Evolutionary conservation across 148 eudicot species (phyloP).

Genomic region (Chenopodium suecicum): DNA sequence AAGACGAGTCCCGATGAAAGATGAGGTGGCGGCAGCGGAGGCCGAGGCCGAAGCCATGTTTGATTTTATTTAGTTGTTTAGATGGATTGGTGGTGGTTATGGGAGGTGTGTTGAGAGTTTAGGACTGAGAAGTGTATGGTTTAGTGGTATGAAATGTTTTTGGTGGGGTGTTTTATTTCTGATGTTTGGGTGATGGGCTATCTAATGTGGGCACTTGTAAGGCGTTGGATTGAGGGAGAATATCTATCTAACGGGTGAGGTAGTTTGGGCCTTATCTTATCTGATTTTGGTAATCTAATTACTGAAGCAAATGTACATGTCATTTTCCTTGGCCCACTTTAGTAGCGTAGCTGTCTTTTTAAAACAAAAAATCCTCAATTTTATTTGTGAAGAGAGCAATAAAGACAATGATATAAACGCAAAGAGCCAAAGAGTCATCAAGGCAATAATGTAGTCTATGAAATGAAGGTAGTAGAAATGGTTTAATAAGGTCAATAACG

Average conservation of each 20-base stretch:
- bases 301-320: constrained; percentile 6
- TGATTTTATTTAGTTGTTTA: not conserved
- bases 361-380: too few species aligned
- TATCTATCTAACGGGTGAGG: constrained; percentile 67
- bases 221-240: constrained; percentile 55
- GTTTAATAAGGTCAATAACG: too few species aligned
- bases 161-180: constrained; percentile 18
- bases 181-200: constrained; percentile 41
- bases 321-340: constrained; percentile 9
- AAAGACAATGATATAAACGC: too few species aligned
- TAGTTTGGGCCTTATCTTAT: constrained; percentile 78
- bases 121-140: not conserved
- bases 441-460: too few species aligned
- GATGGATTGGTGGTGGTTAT: constrained; percentile 14
- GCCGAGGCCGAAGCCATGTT: constrained; percentile 58
- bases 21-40: constrained; percentile 64
- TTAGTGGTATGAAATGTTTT: not conserved
- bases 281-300: constrained; percentile 41
- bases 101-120: not conserved
- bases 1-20: constrained; percentile 75
- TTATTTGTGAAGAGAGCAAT: too few species aligned
- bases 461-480: too few species aligned
- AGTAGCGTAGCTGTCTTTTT: not conserved
- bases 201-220: constrained; percentile 31
- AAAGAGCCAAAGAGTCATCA: too few species aligned